Evolutionary conservation across 768 basidiomycete genomes (phyloP), one percentile per base, ranked within the genome.

Genomic region (Amanita jacksonii): DNA sequence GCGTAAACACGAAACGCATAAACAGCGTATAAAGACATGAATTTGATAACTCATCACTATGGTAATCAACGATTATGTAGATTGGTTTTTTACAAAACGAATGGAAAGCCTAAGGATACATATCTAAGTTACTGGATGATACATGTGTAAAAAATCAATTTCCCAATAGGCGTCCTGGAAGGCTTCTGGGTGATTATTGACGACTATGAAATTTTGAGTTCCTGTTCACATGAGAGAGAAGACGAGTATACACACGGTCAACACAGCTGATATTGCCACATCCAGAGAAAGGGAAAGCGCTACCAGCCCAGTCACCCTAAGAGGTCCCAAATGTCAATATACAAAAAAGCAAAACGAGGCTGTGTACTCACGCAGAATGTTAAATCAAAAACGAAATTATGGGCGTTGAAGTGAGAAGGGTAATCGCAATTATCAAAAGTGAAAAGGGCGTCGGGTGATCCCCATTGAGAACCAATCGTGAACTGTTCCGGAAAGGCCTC

Each of bases 151-250:
- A 13, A 72, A 69, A 51, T 76, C 74, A 57, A 87, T 68, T 49
- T 75, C 76, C 81, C 81, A 87, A 58, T 79, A 85, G 1, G 84
- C 79, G 13, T 81, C 65, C 8, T 48, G 31, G 59, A 85, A 85
- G 9, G 67, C 69, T 4, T 53, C 46, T 0, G 85, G 82, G 51
- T 78, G 70, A 48, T 74, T 70, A 56, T 76, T 58, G 23, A 85
- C 82, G 50, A 68, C 78, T 80, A 41, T 2, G 39, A 32, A 41
- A 20, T 23, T 42, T 28, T 28, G 3, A 31, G 27, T 15, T 10
- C 23, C 19, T 30, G 4, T 18, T 4, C 10, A 0, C 3, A 1
- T 8, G 16, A 18, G 12, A n/a, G 7, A 18, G 15, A 18, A 5
- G 24, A n/a, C 25, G 12, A 10, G 9, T 8, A 30, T 2, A 39